Base-by-base conservation (phyloP, 805 yeast species). In the Kurtzmaniella fragi region DNA sequence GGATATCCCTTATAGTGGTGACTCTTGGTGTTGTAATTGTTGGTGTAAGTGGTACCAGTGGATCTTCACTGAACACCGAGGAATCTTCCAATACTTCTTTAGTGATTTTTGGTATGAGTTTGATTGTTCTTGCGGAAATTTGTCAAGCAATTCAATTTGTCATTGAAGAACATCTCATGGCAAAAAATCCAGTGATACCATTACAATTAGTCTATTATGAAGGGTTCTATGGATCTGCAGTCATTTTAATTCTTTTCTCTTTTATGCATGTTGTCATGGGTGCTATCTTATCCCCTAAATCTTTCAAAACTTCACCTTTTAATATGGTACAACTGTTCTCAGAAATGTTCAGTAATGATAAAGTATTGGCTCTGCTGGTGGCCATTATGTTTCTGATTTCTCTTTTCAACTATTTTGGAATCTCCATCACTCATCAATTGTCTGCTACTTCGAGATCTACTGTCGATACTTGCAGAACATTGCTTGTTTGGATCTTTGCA, bases 361-460 rank as follows among this genome's bases (percentile, higher is more conserved):
- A 54, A 3, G 66, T 85, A n/a, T 43, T 82, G 13, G 42, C 64
- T 3, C 66, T 83, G 6, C 79, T 89, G 2, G 15, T 82, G 2
- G 62, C 74, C 32, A 83, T 84, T 44, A 83, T 85, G 91, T 36
- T 80, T 2, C 81, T 84, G 7, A 84, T 85, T 44, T 77, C 88
- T 2, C 50, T 72, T 4, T 85, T 85, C 71, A 85, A 85, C 58
- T 80, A 71, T 56, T 79, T 80, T 49, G 95, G 95, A 2, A 72
- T 84, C 30, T 71, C 86, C 7, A 62, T 85, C 29, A 85, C 95
- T 2, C 70, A 75, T 36, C 61, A 62, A 34, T 54, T 84, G 35
- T 79, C 84, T 38, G 93, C 95, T 27, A 84, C 95, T 1, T 72
- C 90, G 2, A 69, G 93, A 52, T 79, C 88, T 16, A 85, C 93